A percentile compares a stretch with the other conserved stretches of the same genome.
Conservation (phyloP, 2,329 filamentous ascomycete genomes). For the Didymella exigua region DNA sequence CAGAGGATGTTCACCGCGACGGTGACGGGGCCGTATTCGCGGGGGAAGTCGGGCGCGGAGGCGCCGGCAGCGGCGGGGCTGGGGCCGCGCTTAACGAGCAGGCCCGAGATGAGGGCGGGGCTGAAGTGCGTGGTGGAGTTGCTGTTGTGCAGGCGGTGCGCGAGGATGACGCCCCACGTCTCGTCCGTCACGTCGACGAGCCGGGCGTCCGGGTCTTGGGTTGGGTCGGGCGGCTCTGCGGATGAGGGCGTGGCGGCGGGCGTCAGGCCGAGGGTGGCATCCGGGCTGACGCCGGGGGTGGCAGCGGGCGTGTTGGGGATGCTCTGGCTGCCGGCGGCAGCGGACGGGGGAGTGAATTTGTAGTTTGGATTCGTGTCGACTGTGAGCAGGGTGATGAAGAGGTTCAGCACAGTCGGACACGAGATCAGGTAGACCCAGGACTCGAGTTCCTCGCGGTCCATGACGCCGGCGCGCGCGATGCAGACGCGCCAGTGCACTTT, state of each 20-base stretch:
- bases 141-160: constrained; percentile 58
- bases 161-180: constrained; percentile 74
- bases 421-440: constrained; percentile 47
- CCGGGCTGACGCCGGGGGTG: constrained; percentile 41
- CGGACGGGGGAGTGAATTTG: constrained; percentile 62
- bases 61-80: constrained; percentile 9
- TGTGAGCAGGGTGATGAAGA: constrained; percentile 61
- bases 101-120: constrained; percentile 50
- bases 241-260: constrained; percentile 70
- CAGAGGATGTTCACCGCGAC: constrained; percentile 54
- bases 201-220: constrained; percentile 65
- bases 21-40: constrained; percentile 34
- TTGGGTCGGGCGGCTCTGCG: constrained; percentile 52
- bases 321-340: constrained; percentile 24
- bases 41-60: background rate
- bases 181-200: constrained; percentile 76
- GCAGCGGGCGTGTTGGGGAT: constrained; percentile 25
- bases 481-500: constrained; percentile 79
- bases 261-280: constrained; percentile 55
- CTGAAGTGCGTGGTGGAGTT: constrained; percentile 43
- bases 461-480: constrained; percentile 71
- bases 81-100: constrained; percentile 51
- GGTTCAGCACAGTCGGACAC: constrained; percentile 44
- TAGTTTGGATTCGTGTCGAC: constrained; percentile 70
- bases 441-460: constrained; percentile 69